These are phyloP conservation scores for Collybia sordida DNA, from an alignment of 768 basidiomycete species.

Conservation along the genomic window DNA sequence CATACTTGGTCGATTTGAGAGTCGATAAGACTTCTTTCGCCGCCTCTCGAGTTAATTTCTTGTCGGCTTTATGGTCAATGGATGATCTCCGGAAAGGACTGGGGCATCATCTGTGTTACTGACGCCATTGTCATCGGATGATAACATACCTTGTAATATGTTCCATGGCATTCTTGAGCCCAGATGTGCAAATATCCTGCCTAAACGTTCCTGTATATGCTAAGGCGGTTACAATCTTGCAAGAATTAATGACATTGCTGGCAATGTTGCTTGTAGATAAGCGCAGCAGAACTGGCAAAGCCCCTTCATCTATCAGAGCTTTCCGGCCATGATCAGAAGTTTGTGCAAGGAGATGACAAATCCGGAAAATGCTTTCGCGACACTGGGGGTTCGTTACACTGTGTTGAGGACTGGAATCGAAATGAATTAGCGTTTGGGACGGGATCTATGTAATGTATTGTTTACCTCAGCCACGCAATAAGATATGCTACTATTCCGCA, in stretches of 20 bases:
- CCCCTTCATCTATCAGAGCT: slow-evolving; percentile 12
- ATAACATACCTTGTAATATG: slow-evolving; percentile 13
- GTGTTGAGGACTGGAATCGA: slow-evolving; percentile 12
- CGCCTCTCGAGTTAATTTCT: slow-evolving; percentile 2
- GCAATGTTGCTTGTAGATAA: slow-evolving; percentile 6
- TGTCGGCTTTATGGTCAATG: slow-evolving; percentile 7
- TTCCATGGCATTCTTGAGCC: slow-evolving; percentile 9
- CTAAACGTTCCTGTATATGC: slow-evolving; percentile 13
- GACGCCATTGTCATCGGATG: not conserved
- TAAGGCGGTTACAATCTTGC: slow-evolving; percentile 12
- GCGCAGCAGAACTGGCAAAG: slow-evolving; percentile 10
- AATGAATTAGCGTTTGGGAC: not conserved
- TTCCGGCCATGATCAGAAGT: slow-evolving; percentile 16
- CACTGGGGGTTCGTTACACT: slow-evolving; percentile 10
- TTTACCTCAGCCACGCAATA: slow-evolving; percentile 15
- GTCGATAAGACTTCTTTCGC: slow-evolving; percentile 7
- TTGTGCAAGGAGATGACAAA: slow-evolving; percentile 14
- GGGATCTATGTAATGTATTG: not conserved
- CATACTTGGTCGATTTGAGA: slow-evolving; percentile 1
- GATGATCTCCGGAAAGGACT: slow-evolving; percentile 7
- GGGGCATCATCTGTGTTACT: not conserved
- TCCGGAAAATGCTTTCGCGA: slow-evolving; percentile 7
- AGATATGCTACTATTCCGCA: slow-evolving; percentile 12
- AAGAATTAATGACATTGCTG: slow-evolving; percentile 12
- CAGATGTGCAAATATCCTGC: slow-evolving; percentile 8